Evolutionary conservation across 805 yeast species (phyloP), one percentile per base, ranked within the genome.

Genomic region (Jamesozyma piceae): DNA sequence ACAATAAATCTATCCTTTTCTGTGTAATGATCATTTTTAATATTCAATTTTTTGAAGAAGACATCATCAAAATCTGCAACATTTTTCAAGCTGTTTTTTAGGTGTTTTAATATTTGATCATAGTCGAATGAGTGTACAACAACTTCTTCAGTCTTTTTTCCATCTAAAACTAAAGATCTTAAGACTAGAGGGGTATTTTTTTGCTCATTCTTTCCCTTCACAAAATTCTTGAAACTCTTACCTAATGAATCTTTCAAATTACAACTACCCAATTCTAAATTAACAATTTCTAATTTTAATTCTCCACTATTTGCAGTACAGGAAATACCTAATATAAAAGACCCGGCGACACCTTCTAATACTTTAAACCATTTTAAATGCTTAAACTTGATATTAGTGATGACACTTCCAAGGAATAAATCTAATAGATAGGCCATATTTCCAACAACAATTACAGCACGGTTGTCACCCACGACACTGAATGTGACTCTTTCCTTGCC

Each of bases 171-270:
- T 22, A 62, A 46, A 8, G 62, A 49, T 31, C 53, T 52, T 26
- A 78, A 39, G 5, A 35, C 13, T 14, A 43, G 22, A 15, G 42
- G 34, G 1, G 20, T 14, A 8, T 22, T 24, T 10, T 27, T 36
- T 11, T 36, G 35, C 14, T 36, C 39, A 3, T 47, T 27, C 9
- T 18, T 19, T 10, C 26, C 26, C 17, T 41, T 35, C 4, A 41
- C 36, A 14, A 48, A 44, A 14, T 35, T 44, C 18, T 45, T 50
- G 34, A 63, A 65, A 31, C 80, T 74, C 53, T 78, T 82, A 22
- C 89, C 89, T 24, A 85, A 57, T 11, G 84, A 76, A 51, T 83
- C 88, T 45, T 76, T 73, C 45, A 85, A 67, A 39, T 74, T 75
- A 52, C 85, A 84, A 30, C 74, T 63, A 4, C 92, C 94, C 29